Base-by-base conservation (phyloP, 345 rosid species). In the Psidium friedrichsthalianum region DNA sequence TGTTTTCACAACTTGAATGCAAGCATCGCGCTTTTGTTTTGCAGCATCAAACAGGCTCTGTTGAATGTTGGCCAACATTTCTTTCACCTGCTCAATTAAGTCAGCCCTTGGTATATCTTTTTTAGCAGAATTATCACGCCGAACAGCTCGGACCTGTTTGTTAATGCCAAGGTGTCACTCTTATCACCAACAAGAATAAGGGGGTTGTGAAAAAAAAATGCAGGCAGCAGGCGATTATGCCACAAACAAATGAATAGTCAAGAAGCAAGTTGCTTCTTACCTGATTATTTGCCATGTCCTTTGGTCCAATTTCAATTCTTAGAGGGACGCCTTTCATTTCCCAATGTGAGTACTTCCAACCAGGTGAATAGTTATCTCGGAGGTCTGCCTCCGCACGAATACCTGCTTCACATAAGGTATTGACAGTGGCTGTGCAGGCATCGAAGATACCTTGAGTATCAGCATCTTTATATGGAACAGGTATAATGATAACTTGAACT, bases 341-440 rank as follows among this genome's bases (percentile, higher is more conserved):
- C 98, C 98, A 97, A 89, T 96, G 87, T 55, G 99, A 97, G 85
- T 97, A 97, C 94, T 97, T 97, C 99, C 99, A 97, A 51, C 98
- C 98, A n/a, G 98, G 99, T 4, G 98, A 96, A 88, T 97, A 95
- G 89, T 96, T 97, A 56, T 97, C 99, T 88, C 98, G 92, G 25
- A 93, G 85, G 89, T 97, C 99, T 13, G 91, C 90, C 85, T 94
- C 95, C 4, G 98, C 96, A 83, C 92, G 89, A 82, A 97, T 92
- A 82, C 99, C 98, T 6, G 98, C 98, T 85, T 90, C 90, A 82
- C 61, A 84, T 87, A 97, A 91, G 53, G 92, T 69, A 83, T 94
- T 89, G 56, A 93, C 96, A 51, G 98, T 96, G 83, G 92, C 96
- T 88, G 69, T 84, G 87, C 98, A 96, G 24, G 99, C 99, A 90